Evolutionary conservation across 805 yeast species (phyloP).

Genomic region (Ogataea chonburiensis): DNA sequence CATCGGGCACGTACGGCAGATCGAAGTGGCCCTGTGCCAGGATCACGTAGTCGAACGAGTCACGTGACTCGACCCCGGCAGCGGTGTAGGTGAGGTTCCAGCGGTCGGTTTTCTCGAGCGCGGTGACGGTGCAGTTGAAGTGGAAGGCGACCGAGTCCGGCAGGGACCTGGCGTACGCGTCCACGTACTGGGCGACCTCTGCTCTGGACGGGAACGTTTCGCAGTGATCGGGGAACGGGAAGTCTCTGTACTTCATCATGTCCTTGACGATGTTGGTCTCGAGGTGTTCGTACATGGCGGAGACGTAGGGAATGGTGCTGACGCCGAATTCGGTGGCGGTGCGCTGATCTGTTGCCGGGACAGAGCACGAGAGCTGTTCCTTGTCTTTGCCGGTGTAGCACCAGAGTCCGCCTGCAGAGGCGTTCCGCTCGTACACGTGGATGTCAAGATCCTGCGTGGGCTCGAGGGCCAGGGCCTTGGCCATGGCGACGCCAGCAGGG

Average conservation of each 20-base stretch:
- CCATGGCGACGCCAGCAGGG: constrained; percentile 35
- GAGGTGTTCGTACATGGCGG: constrained; percentile 36
- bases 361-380: constrained; percentile 22
- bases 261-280: constrained; percentile 36
- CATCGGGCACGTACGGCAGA: constrained; percentile 44
- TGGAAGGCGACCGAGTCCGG: constrained; percentile 36
- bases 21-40: constrained; percentile 51
- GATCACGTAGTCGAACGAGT: constrained; percentile 37
- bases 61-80: background rate
- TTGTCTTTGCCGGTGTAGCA: constrained; percentile 31
- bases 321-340: constrained; percentile 17
- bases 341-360: constrained; percentile 25
- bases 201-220: constrained; percentile 58
- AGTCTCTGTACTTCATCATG: constrained; percentile 33
- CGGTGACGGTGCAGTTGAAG: constrained; percentile 40
- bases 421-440: constrained; percentile 31
- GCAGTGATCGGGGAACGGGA: constrained; percentile 34
- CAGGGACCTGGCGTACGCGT: constrained; percentile 49
- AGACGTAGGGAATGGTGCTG: constrained; percentile 21
- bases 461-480: constrained; percentile 35
- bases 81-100: constrained; percentile 27
- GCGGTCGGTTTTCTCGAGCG: constrained; percentile 32
- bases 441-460: constrained; percentile 27
- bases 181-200: constrained; percentile 62
- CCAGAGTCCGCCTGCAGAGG: constrained; percentile 37